Conservation (phyloP, 2,329 filamentous ascomycete species). For the Hansfordia pulvinata region DNA sequence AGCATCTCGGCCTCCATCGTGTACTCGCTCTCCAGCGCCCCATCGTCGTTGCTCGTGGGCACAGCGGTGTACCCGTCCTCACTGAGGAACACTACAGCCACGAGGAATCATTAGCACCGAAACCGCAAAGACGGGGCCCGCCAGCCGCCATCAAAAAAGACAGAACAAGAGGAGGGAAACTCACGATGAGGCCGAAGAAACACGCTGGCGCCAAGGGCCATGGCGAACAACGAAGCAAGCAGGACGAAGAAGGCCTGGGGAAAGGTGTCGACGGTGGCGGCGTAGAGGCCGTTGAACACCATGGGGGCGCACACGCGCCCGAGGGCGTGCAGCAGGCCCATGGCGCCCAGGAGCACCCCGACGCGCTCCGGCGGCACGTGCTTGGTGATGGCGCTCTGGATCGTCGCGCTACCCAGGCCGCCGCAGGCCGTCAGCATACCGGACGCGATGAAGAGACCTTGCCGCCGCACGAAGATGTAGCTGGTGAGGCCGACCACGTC, state of each 20-base stretch:
- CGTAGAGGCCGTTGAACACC: conserved; percentile 78
- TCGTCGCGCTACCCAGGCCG: conserved; percentile 71
- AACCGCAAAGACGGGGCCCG: too few relatives aligned
- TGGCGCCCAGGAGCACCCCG: conserved; percentile 79
- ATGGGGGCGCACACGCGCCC: conserved; percentile 67
- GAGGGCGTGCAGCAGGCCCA: conserved; percentile 73
- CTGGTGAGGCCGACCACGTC: conserved; percentile 66
- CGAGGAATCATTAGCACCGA: too few relatives aligned
- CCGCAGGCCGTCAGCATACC: conserved; percentile 66
- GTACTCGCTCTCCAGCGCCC: too few relatives aligned
- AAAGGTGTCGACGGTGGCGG: conserved; percentile 62
- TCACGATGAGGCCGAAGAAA: conserved; percentile 63
- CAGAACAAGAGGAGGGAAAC: conserved; percentile 22
- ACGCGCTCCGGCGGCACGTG: conserved; percentile 74
- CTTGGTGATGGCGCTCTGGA: conserved; percentile 78
- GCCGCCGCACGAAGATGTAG: conserved; percentile 52
- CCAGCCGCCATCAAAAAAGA: too few relatives aligned
- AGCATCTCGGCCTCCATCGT: too few relatives aligned
- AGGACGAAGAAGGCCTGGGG: conserved; percentile 76
- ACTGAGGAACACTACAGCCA: too few relatives aligned
- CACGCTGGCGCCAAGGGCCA: conserved; percentile 53
- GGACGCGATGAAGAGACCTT: conserved; percentile 53
- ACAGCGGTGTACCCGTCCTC: conserved; percentile 24
- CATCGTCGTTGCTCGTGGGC: too few relatives aligned
- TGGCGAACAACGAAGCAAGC: conserved; percentile 50